Conservation (phyloP, 805 yeast species). For the Scheffersomyces coipomensis region DNA sequence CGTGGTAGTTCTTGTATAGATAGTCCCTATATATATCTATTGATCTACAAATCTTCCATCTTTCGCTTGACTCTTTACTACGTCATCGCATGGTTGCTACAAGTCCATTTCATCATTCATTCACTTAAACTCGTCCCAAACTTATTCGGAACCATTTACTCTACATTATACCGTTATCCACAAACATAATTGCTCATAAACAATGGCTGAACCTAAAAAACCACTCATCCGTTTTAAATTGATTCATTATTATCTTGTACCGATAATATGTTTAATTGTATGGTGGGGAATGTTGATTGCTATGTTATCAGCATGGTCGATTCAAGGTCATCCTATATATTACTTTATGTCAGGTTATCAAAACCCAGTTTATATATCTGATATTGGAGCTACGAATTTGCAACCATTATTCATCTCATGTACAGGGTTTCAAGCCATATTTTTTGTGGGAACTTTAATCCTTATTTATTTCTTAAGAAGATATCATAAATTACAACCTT, state of each 20-base stretch:
- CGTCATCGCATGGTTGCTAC: no score
- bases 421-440: conserved; percentile 73
- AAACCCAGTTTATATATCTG: conserved; percentile 70
- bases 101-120: no score
- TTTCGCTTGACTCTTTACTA: no score
- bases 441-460: conserved; percentile 61
- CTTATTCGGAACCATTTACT: no score
- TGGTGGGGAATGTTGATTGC: conserved; percentile 95
- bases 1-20: no score
- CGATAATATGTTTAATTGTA: conserved; percentile 60
- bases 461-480: conserved; percentile 65
- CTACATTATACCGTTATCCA: no score
- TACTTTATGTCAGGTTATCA: conserved; percentile 47
- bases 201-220: no score
- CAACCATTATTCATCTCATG: conserved; percentile 84
- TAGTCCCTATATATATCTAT: no score
- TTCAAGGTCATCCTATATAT: conserved; percentile 75
- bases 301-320: conserved; percentile 73
- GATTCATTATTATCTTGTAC: conserved; percentile 55
- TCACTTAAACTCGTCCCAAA: no score
- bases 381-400: conserved; percentile 83
- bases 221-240: conserved; percentile 33
- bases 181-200: no score
- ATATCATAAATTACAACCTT: conserved; percentile 54
- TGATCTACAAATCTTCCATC: no score